phyloP scores from a whole-genome alignment of 2,329 filamentous ascomycete genomes.

The Fusarium hostae region DNA sequence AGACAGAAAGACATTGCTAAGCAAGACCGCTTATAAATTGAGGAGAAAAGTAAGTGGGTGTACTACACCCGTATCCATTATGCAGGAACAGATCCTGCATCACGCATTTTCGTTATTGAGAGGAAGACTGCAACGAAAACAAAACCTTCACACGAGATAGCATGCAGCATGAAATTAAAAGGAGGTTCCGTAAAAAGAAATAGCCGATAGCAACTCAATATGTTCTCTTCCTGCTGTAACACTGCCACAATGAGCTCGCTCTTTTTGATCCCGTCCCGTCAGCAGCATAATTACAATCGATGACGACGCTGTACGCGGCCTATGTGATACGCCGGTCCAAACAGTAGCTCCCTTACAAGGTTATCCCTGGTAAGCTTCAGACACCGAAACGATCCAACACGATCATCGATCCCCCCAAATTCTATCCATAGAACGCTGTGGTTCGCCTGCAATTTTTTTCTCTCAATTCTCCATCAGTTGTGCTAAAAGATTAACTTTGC shows the following conservation, averaged over 20 bases:
- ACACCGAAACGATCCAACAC: constrained; percentile 14
- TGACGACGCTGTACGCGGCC: constrained; percentile 38
- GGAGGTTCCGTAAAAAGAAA: neutral
- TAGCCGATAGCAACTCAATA: neutral
- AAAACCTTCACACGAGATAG: neutral
- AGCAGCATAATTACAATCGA: constrained; percentile 25
- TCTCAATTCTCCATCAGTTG: neutral
- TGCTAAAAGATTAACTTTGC: constrained; percentile 12
- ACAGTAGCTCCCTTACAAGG: constrained; percentile 14
- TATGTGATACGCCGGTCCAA: constrained; percentile 9
- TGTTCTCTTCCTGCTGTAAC: neutral
- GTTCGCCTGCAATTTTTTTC: constrained; percentile 8
- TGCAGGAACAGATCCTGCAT: constrained; percentile 30
- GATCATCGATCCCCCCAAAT: constrained; percentile 28
- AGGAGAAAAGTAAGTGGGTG: neutral
- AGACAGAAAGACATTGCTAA: constrained; percentile 4
- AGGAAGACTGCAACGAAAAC: neutral
- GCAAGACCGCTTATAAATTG: constrained; percentile 2
- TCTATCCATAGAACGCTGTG: neutral
- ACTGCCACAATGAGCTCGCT: neutral
- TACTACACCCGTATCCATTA: constrained; percentile 11
- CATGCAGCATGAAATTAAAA: neutral
- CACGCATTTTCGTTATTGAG: constrained; percentile 5
- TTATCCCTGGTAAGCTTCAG: constrained; percentile 18
- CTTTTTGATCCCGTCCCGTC: neutral